Base-by-base conservation (phyloP, 495 filamentous ascomycete species). In the Trypethelium eluteriae region DNA sequence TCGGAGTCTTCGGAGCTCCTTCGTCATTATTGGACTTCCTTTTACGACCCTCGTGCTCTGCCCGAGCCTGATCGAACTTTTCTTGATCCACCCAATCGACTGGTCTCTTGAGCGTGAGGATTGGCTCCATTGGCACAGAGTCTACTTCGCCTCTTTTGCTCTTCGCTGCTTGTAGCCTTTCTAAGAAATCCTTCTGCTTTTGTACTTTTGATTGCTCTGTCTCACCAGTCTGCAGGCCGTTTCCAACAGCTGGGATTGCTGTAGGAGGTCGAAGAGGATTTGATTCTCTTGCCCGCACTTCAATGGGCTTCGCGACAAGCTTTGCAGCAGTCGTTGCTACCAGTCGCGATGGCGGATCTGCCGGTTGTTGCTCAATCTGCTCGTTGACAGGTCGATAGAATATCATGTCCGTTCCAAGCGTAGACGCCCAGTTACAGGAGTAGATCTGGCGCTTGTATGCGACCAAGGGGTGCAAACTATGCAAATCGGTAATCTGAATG, bases 401-500 rank as follows among this genome's bases (percentile, higher is more conserved):
- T 65, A 92, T 80, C 68, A 96, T 73, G 62, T 95, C 90, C 0
- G 91, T 94, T 39, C 92, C 92, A 2, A 93, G 81, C 66, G 90
- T 88, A 57, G 87, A 81, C 39, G 82, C 81, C 92, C 92, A 96
- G 38, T 82, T 74, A 65, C 90, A 93, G 69, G 83, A 86, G 74
- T 90, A 92, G 41, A 92, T 77, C 63, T 85, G 84, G 59, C 87
- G 88, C 56, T 87, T 80, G 79, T 93, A 92, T 3, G 86, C 85
- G 59, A 94, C 78, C 39, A 95, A 75, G 0, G 92, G 92, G 67
- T 89, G 80, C 0, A 73, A 56, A 0, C 86, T 86, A 74, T 95
- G 89, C 3, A 96, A 82, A 53, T 88, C 91, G 16, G 92, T 80
- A 57, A 96, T 86, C 69, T 96, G 90, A n/a, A 96, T 85, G 25